Conservation (phyloP, 108 stramenopile species). For the Fragilaria crotonensis region DNA sequence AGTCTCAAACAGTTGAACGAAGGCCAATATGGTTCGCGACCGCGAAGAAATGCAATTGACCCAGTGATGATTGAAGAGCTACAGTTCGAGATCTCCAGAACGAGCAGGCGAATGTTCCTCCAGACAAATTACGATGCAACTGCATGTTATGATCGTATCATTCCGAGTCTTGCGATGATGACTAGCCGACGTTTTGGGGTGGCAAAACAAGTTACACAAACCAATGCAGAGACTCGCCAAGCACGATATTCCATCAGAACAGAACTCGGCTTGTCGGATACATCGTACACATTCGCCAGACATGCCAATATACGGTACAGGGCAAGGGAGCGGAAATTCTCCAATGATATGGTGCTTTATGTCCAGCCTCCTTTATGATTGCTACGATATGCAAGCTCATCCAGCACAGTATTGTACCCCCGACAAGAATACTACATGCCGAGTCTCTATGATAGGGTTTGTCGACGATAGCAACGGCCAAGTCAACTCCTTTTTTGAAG, state of each 20-base stretch:
- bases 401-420: background rate
- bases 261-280: background rate
- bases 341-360: too few relatives aligned
- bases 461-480: background rate
- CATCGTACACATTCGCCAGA: background rate
- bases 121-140: too few relatives aligned
- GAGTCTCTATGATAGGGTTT: background rate
- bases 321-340: too few relatives aligned
- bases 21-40: background rate
- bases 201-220: too few relatives aligned
- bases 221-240: background rate
- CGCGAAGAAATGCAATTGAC: too few relatives aligned
- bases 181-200: background rate
- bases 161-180: background rate
- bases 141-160: too few relatives aligned
- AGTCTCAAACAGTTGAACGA: background rate
- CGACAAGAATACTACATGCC: background rate
- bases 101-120: background rate
- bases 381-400: background rate
- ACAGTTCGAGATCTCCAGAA: background rate
- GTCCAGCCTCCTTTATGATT: too few relatives aligned
- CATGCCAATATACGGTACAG: too few relatives aligned
- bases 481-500: background rate
- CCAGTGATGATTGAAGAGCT: too few relatives aligned
- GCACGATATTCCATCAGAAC: background rate